phyloP scores from a whole-genome alignment of 768 basidiomycete species.

The Rhodotorula kratochvilovae region DNA sequence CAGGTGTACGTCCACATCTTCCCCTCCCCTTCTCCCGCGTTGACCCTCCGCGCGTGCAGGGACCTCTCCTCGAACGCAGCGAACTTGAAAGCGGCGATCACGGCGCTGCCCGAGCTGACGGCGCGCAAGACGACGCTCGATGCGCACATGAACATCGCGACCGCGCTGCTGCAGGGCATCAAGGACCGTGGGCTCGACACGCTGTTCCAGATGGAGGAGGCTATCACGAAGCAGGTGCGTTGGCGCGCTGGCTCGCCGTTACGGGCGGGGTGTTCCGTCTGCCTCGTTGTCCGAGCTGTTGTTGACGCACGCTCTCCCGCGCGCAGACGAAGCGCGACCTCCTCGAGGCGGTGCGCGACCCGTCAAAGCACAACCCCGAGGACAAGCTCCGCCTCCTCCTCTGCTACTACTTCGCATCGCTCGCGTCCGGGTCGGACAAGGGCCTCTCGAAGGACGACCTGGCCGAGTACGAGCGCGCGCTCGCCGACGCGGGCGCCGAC shows the following conservation, averaged over 20 bases:
- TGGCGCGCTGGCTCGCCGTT: too few relatives aligned
- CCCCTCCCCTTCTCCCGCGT: neutral
- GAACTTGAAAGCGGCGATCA: constrained; percentile 94
- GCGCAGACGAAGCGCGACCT: constrained; percentile 68
- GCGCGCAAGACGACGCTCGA: constrained; percentile 94
- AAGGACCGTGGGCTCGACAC: constrained; percentile 92
- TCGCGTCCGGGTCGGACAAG: constrained; percentile 55
- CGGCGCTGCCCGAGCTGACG: constrained; percentile 90
- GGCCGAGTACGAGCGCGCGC: constrained; percentile 76
- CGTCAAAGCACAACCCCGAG: constrained; percentile 62
- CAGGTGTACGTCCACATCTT: constrained; percentile 64
- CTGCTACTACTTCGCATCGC: constrained; percentile 87
- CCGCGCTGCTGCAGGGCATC: constrained; percentile 87
- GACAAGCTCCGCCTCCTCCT: constrained; percentile 92
- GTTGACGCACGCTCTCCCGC: neutral
- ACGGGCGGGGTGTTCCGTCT: too few relatives aligned
- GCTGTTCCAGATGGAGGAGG: constrained; percentile 93
- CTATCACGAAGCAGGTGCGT: constrained; percentile 72
- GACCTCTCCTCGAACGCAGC: constrained; percentile 90
- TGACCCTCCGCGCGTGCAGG: constrained; percentile 51
- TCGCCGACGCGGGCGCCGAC: constrained; percentile 76
- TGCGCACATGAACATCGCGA: constrained; percentile 99
- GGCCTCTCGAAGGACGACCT: constrained; percentile 82
- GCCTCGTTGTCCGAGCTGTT: too few relatives aligned
- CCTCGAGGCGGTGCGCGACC: constrained; percentile 75